phyloP scores from a whole-genome alignment of 768 basidiomycete genomes.

The Phanerochaete sordida region DNA sequence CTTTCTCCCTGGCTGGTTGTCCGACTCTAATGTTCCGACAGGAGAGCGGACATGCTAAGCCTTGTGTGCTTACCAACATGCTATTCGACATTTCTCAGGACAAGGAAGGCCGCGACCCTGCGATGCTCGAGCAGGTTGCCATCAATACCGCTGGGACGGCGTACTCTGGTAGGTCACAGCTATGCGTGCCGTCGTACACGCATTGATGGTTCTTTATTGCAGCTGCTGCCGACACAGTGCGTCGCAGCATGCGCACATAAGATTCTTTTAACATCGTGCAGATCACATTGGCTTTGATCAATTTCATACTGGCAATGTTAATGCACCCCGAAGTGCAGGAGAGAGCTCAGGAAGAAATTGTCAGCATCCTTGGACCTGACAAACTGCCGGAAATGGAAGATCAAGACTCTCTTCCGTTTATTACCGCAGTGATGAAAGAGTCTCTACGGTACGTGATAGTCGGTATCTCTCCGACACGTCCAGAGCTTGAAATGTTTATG shows the following conservation, averaged over 20 bases:
- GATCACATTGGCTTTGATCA: neutral
- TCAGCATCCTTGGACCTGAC: slow-evolving; percentile 21
- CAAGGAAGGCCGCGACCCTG: neutral
- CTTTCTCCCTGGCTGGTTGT: too few relatives aligned
- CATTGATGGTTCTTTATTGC: too few relatives aligned
- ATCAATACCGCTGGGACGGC: neutral
- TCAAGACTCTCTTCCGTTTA: slow-evolving; percentile 9
- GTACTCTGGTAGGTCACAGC: neutral
- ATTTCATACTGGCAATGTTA: slow-evolving; percentile 23
- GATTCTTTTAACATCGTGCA: neutral
- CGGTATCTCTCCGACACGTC: too few relatives aligned
- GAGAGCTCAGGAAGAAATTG: slow-evolving; percentile 19
- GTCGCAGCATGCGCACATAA: too few relatives aligned
- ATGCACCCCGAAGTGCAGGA: slow-evolving; percentile 17
- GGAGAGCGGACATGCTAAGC: neutral
- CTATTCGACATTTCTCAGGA: neutral
- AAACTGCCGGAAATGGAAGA: slow-evolving; percentile 26
- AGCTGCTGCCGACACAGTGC: neutral
- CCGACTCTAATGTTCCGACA: too few relatives aligned
- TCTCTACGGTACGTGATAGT: neutral
- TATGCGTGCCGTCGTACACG: too few relatives aligned
- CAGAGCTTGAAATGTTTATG: too few relatives aligned
- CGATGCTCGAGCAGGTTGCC: neutral
- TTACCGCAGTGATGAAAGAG: slow-evolving; percentile 21
- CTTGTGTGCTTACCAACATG: neutral